Evolutionary conservation across 768 basidiomycete genomes (phyloP).

Genomic region (Clitopilus passeckerianus): DNA sequence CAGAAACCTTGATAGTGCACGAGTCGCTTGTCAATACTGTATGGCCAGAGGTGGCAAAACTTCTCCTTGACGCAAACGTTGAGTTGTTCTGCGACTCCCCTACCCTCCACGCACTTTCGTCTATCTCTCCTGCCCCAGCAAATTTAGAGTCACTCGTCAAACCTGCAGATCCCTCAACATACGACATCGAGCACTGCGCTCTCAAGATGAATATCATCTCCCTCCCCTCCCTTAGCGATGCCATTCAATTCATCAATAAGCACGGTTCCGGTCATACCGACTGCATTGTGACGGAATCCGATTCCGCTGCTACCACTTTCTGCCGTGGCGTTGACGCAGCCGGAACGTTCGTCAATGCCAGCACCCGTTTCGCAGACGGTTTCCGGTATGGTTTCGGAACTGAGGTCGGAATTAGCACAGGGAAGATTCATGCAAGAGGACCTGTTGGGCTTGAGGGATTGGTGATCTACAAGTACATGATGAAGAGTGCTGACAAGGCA

Average conservation of each 20-base stretch:
- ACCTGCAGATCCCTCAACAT: slow-evolving; percentile 57
- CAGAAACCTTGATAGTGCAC: slow-evolving; percentile 88
- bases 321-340: slow-evolving; percentile 88
- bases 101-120: slow-evolving; percentile 52
- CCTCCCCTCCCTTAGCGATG: slow-evolving; percentile 65
- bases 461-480: slow-evolving; percentile 94
- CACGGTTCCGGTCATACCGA: slow-evolving; percentile 97
- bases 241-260: slow-evolving; percentile 85
- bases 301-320: slow-evolving; percentile 61
- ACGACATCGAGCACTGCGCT: slow-evolving; percentile 84
- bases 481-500: slow-evolving; percentile 64
- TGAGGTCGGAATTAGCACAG: slow-evolving; percentile 96
- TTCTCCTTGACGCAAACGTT: slow-evolving; percentile 66
- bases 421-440: slow-evolving; percentile 92
- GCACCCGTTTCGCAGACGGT: slow-evolving; percentile 94
- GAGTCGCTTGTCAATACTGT: slow-evolving; percentile 60
- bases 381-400: slow-evolving; percentile 97
- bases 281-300: slow-evolving; percentile 81
- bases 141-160: slow-evolving; percentile 44
- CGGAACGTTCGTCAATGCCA: slow-evolving; percentile 91
- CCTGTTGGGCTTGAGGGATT: slow-evolving; percentile 93
- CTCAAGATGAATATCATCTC: slow-evolving; percentile 78
- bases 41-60: slow-evolving; percentile 77
- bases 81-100: slow-evolving; percentile 73
- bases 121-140: slow-evolving; percentile 24